phyloP scores from a whole-genome alignment of 805 yeast genomes.

The Candida ovalis region DNA sequence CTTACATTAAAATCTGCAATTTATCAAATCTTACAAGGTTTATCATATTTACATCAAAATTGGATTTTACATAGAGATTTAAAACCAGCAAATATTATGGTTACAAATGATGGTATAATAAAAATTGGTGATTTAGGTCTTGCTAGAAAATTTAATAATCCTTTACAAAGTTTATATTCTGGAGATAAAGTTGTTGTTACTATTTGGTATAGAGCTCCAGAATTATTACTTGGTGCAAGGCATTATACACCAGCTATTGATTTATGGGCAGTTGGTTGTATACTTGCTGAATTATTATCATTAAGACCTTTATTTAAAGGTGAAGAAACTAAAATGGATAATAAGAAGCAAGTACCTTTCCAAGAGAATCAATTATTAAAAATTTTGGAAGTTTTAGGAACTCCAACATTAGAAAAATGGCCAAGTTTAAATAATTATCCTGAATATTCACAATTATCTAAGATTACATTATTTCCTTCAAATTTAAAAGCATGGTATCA shows the following conservation, averaged over 20 bases:
- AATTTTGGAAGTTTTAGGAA: constrained; percentile 88
- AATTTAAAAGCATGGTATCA: constrained; percentile 84
- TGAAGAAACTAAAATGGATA: constrained; percentile 95
- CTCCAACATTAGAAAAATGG: constrained; percentile 81
- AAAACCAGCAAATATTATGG: constrained; percentile 98
- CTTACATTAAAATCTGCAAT: constrained; percentile 75
- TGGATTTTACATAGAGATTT: constrained; percentile 96
- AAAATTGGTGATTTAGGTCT: constrained; percentile 94
- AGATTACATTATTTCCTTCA: constrained; percentile 57
- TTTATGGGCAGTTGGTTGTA: constrained; percentile 95
- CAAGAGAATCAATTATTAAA: constrained; percentile 90
- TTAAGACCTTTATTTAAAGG: constrained; percentile 94
- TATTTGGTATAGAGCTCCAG: constrained; percentile 96
- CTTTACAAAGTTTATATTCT: constrained; percentile 78
- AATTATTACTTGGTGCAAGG: constrained; percentile 80
- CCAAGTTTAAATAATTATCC: constrained; percentile 77
- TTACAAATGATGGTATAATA: constrained; percentile 80
- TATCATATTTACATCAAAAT: constrained; percentile 86
- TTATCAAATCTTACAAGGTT: constrained; percentile 93
- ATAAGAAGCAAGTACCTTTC: constrained; percentile 88
- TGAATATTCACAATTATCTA: constrained; percentile 65
- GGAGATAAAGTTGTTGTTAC: constrained; percentile 97
- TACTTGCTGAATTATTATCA: constrained; percentile 84
- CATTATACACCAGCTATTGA: constrained; percentile 93
- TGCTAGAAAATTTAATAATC: constrained; percentile 83